Percentiles rank a stretch among this genome's conserved stretches.
Conservation (phyloP, 768 basidiomycete species). For the Amanita rubescens region DNA sequence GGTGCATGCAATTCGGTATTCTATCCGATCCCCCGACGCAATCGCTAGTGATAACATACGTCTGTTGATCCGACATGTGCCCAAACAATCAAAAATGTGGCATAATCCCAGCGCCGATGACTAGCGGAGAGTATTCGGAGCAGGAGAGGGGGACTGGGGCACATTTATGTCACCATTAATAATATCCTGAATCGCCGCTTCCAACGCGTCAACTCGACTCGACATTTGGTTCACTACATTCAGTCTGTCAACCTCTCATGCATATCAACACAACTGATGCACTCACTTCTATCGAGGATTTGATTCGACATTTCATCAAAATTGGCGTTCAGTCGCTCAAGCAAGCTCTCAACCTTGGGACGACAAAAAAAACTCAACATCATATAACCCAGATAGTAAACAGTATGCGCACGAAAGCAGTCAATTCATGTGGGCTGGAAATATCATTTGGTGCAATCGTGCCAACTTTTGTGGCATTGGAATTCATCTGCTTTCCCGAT, state of each 20-base stretch:
- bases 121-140: constrained; percentile 27
- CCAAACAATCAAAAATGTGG: neutral
- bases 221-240: constrained; percentile 87
- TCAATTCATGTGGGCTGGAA: constrained; percentile 89
- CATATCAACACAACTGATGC: constrained; percentile 6
- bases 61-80: neutral
- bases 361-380: constrained; percentile 3
- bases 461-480: constrained; percentile 24
- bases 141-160: constrained; percentile 55
- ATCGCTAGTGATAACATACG: no score
- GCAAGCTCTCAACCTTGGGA: constrained; percentile 73
- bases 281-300: constrained; percentile 78
- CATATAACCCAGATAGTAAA: constrained; percentile 4
- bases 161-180: constrained; percentile 69
- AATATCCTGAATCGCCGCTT: constrained; percentile 87
- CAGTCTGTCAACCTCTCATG: neutral
- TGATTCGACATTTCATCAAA: constrained; percentile 93
- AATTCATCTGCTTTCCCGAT: constrained; percentile 29
- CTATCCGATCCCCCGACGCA: no score
- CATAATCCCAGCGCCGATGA: neutral
- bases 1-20: no score
- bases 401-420: constrained; percentile 71
- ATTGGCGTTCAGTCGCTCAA: constrained; percentile 83
- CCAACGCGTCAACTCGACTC: constrained; percentile 79
- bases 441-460: constrained; percentile 52